Percentiles rank a stretch among this genome's conserved stretches.
Evolutionary conservation across 768 basidiomycete genomes (phyloP).

Genomic region (Auricularia heimuer): DNA sequence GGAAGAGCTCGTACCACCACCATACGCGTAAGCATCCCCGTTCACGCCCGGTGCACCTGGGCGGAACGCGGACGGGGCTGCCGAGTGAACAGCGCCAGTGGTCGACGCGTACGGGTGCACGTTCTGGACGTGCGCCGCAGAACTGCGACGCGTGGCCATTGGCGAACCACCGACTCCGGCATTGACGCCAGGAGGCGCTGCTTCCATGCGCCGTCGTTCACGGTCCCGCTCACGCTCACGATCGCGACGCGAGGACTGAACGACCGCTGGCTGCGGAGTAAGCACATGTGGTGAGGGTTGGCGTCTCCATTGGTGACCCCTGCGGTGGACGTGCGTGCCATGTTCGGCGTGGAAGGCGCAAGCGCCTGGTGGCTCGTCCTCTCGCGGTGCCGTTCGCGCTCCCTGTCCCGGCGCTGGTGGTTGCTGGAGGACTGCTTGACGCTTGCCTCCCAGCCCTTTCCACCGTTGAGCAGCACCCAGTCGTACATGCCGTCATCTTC

Average conservation of each 20-base stretch:
- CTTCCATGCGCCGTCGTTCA: not conserved
- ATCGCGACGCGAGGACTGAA: not conserved
- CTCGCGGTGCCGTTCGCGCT: slow-evolving; percentile 18
- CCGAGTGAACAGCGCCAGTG: not conserved
- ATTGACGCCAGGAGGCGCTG: not conserved
- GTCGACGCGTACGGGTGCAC: not conserved
- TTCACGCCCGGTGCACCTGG: not conserved
- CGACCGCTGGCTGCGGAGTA: not conserved
- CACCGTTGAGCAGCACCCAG: slow-evolving; percentile 91
- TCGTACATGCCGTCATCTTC: slow-evolving; percentile 88
- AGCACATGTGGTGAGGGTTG: not conserved
- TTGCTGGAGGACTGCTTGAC: slow-evolving; percentile 33
- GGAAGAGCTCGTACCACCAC: not conserved
- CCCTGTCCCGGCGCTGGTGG: slow-evolving; percentile 21
- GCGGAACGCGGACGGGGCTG: not conserved
- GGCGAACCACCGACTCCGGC: not conserved
- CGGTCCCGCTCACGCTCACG: not conserved
- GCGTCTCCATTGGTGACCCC: not conserved
- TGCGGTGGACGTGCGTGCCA: not conserved
- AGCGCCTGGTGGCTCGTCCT: slow-evolving; percentile 18
- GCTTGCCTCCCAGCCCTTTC: slow-evolving; percentile 92
- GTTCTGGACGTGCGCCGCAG: not conserved
- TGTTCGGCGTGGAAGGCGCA: not conserved
- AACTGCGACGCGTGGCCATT: not conserved
- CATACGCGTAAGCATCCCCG: not conserved